Conservation (phyloP, 495 filamentous ascomycete genomes). For the Clohesyomyces aquaticus region DNA sequence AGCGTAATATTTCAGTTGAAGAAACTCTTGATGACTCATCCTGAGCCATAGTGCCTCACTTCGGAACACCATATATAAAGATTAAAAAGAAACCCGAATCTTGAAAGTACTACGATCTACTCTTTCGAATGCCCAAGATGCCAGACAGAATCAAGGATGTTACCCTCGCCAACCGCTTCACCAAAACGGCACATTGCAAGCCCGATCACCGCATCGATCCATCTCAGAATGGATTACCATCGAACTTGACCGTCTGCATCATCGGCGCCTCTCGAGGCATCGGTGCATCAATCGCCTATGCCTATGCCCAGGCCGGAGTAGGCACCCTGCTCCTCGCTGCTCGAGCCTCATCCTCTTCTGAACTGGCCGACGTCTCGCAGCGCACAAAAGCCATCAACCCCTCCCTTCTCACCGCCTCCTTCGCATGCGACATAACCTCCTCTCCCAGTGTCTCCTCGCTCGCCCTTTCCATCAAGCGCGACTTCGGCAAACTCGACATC, state of each 20-base stretch:
- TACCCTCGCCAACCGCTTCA: constrained; percentile 23
- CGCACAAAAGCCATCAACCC: constrained; percentile 34
- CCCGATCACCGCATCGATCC: constrained; percentile 29
- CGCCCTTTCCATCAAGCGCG: constrained; percentile 26
- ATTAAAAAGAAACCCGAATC: neutral
- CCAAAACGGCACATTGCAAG: constrained; percentile 10
- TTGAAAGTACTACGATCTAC: neutral
- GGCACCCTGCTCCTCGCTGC: constrained; percentile 30
- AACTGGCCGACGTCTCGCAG: constrained; percentile 31
- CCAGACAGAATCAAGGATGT: constrained; percentile 8
- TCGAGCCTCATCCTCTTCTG: constrained; percentile 16
- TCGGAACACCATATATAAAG: too few relatives aligned
- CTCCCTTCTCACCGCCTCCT: constrained; percentile 7
- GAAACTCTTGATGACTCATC: too few relatives aligned
- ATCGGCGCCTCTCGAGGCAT: constrained; percentile 40
- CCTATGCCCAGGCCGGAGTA: constrained; percentile 41
- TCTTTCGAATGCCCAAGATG: constrained; percentile 2
- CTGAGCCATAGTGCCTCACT: too few relatives aligned
- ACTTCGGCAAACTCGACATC: constrained; percentile 37
- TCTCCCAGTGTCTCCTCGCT: constrained; percentile 19
- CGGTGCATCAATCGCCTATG: constrained; percentile 37
- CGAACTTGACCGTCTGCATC: constrained; percentile 37
- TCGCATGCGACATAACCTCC: constrained; percentile 39
- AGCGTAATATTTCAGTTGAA: too few relatives aligned
- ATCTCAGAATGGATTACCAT: constrained; percentile 24